These are phyloP conservation scores for Aspergillus campestris DNA, from an alignment of 495 filamentous ascomycete genomes.

Conservation along the genomic window DNA sequence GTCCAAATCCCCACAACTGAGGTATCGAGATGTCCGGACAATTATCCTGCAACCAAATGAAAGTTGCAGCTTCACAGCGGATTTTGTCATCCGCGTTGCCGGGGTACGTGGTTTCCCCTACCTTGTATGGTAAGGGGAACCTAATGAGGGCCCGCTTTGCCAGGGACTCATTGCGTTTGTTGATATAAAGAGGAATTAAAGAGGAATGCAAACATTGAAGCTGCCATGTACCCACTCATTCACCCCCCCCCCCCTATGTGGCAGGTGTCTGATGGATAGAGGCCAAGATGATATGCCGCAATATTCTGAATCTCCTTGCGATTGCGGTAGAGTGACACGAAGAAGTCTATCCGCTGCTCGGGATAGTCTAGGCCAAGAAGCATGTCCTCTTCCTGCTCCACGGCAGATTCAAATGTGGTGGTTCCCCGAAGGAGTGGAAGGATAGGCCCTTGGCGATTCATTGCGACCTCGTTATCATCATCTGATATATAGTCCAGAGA, in stretches of 20 bases:
- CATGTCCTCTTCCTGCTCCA: constrained; percentile 6
- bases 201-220: constrained; percentile 33
- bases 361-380: constrained; percentile 2
- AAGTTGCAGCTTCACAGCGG: constrained; percentile 26
- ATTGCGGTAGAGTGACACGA: background rate
- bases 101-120: constrained; percentile 21
- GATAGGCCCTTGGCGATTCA: too few relatives aligned
- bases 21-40: constrained; percentile 24
- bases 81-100: constrained; percentile 31
- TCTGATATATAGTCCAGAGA: too few relatives aligned
- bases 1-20: constrained; percentile 27
- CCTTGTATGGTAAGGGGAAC: constrained; percentile 25
- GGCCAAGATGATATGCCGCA: background rate
- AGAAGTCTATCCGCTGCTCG: constrained; percentile 3
- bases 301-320: background rate
- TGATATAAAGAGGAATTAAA: constrained; percentile 21
- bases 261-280: constrained; percentile 1
- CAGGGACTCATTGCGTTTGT: background rate
- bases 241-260: constrained; percentile 6
- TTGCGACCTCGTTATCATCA: too few relatives aligned
- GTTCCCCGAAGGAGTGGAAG: background rate
- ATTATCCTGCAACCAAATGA: constrained; percentile 23
- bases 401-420: background rate
- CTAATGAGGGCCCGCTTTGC: constrained; percentile 19
- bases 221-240: constrained; percentile 28